Evolutionary conservation across 371 early-diverging fungal genomes (phyloP).

Genomic region (Apophysomyces ossiformis): DNA sequence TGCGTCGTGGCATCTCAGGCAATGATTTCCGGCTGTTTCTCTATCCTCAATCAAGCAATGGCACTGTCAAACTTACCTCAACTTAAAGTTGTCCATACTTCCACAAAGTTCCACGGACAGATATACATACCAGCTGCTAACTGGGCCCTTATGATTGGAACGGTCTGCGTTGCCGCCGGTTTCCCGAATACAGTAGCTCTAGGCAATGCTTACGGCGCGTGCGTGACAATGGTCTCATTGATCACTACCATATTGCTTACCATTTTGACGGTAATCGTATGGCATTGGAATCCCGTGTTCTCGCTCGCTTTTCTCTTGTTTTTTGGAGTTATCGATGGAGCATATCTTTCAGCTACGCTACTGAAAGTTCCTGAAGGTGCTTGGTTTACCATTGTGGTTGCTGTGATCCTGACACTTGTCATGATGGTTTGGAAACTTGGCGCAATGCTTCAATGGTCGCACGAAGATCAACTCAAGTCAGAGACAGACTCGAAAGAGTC

Average conservation of each 20-base stretch:
- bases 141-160: slow-evolving; percentile 47
- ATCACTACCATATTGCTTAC: slow-evolving; percentile 38
- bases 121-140: slow-evolving; percentile 61
- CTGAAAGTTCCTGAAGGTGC: slow-evolving; percentile 37
- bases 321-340: slow-evolving; percentile 37
- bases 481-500: background rate
- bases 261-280: slow-evolving; percentile 31
- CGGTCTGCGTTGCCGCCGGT: slow-evolving; percentile 41
- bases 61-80: slow-evolving; percentile 57
- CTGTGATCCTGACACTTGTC: slow-evolving; percentile 19
- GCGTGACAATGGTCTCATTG: slow-evolving; percentile 29
- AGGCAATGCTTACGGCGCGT: slow-evolving; percentile 40
- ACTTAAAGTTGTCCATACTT: slow-evolving; percentile 52
- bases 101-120: slow-evolving; percentile 39
- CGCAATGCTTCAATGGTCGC: slow-evolving; percentile 22
- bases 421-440: slow-evolving; percentile 43
- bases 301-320: slow-evolving; percentile 29
- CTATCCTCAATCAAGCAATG: slow-evolving; percentile 62
- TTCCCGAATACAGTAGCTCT: slow-evolving; percentile 45
- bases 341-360: slow-evolving; percentile 35
- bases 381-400: slow-evolving; percentile 39
- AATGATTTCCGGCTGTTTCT: slow-evolving; percentile 59
- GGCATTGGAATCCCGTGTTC: slow-evolving; percentile 30
- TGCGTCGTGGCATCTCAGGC: slow-evolving; percentile 68
- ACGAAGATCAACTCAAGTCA: slow-evolving; percentile 17